Evolutionary conservation across 768 basidiomycete species (phyloP), one percentile per base, ranked within the genome.

Genomic region (Wakefieldia striispora): DNA sequence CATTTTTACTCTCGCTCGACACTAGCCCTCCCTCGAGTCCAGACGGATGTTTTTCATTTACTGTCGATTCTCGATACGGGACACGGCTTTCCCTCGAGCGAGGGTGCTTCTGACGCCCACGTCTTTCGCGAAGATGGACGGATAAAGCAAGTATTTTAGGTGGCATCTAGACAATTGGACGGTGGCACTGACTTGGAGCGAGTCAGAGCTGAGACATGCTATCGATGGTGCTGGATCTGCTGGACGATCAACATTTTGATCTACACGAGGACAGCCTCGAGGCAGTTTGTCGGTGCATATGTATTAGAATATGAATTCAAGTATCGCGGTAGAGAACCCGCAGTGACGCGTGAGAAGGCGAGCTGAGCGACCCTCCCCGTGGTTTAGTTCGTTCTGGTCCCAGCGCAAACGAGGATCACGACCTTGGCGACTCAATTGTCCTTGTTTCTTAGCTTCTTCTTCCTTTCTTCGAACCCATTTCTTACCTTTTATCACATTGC

Each of bases 401-500:
- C 53, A 54, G 53, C 49, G 63, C 49, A 52, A 62, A 57, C 57
- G 67, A 67, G 62, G 55, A 56, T 65, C 59, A 56, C 51, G 39
- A 53, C 52, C 55, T 56, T 61, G 54, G 40, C 20, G 59, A 61
- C 50, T 49, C 23, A 50, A 46, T 63, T 55, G 61, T 66, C 63
- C 49, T 57, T 61, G 59, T 56, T 69, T 66, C 58, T 49, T 57
- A 49, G 56, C 65, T 70, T 60, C 60, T 54, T 56, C 69, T 65
- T 58, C 64, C 68, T 63, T 64, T 68, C 62, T 64, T 67, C 66
- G 58, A 64, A 65, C 60, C 66, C 58, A 64, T 62, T 66, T 58
- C 61, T 55, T 57, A 45, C 62, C 61, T 65, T 63, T 59, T 24
- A 60, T 54, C 57, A 65, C 63, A 53, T 68, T 66, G 56, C 59